Base-by-base conservation (phyloP, 1,284 basidiomycete genomes). In the Cryptococcus sp. region DNA sequence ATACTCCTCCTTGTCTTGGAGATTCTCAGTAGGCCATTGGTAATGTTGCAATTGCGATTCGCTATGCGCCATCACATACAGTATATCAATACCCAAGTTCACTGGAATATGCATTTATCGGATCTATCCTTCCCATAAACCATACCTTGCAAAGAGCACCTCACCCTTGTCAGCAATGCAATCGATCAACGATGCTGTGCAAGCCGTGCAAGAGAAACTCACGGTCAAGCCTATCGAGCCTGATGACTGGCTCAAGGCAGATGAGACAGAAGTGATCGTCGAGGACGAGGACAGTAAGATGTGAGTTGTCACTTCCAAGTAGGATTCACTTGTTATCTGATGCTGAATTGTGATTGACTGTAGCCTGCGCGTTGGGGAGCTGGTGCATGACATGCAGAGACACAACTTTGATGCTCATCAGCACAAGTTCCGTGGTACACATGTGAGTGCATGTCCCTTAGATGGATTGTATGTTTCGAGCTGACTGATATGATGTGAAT, bases 341-440 rank as follows among this genome's bases (percentile, higher is more conserved):
- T 15, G 44, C 22, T 52, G 34, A 23, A 13, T 11, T 5, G 5
- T 48, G 11, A 8, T 20, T 25, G 23, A 34, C 25, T 38, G 1
- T 43, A 61, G 59, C 8, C 10, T 55, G 29, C 45, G 61, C 50
- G 61, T 64, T 17, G 57, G 59, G 19, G 59, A 64, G 53, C 22
- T 58, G 41, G 58, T 64, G 10, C 49, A 55, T 48, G 49, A 59
- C 40, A 64, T 64, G 57, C 54, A 58, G 43, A 43, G 51, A 25
- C 53, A 58, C 41, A 64, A 62, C 47, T 64, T 64, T 37, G 63
- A 64, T 51, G 50, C 60, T 20, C 63, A 64, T 44, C 57, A 59
- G 39, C 63, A 64, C 49, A 57, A 57, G 22, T 62, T 54, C 44
- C 46, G 63, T 43, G 63, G 63, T 5, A 64, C 63, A 13, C 63